These are phyloP conservation scores for Stentor coeruleus DNA, from an alignment of 73 alveolate genomes.

Conservation along the genomic window DNA sequence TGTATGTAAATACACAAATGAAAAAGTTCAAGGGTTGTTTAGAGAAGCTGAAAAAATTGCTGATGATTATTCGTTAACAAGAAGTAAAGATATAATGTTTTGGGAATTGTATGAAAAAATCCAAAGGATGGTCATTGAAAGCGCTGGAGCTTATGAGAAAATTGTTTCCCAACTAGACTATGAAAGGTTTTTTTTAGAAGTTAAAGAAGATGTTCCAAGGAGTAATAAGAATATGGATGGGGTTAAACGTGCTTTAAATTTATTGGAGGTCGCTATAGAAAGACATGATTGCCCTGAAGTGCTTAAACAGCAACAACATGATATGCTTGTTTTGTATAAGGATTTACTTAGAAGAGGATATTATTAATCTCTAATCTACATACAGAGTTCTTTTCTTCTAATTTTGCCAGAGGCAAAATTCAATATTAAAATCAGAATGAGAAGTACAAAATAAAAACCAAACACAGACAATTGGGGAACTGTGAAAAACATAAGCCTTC, in stretches of 20 bases:
- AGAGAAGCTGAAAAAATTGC: slow-evolving; percentile 2
- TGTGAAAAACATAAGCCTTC: neutral
- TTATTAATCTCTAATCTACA: too few species aligned
- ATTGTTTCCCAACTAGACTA: neutral
- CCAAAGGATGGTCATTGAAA: neutral
- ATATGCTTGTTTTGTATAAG: neutral
- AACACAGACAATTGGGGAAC: too few species aligned
- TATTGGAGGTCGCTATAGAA: neutral
- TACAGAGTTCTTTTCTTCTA: too few species aligned
- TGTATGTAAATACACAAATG: neutral
- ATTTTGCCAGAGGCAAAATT: too few species aligned
- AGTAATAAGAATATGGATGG: neutral
- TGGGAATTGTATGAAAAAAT: slow-evolving; percentile 7
- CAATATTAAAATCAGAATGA: too few species aligned
- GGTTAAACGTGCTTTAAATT: neutral
- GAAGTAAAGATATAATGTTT: slow-evolving; percentile 13
- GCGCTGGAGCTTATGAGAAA: neutral
- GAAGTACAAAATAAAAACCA: too few species aligned
- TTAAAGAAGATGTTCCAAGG: neutral
- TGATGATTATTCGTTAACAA: neutral
- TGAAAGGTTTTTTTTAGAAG: neutral
- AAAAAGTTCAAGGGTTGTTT: neutral
- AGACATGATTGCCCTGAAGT: neutral
- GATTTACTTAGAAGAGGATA: neutral
- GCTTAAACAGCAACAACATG: neutral